Base-by-base conservation (phyloP, 2,329 filamentous ascomycete species). In the Ophiostoma sp. region DNA sequence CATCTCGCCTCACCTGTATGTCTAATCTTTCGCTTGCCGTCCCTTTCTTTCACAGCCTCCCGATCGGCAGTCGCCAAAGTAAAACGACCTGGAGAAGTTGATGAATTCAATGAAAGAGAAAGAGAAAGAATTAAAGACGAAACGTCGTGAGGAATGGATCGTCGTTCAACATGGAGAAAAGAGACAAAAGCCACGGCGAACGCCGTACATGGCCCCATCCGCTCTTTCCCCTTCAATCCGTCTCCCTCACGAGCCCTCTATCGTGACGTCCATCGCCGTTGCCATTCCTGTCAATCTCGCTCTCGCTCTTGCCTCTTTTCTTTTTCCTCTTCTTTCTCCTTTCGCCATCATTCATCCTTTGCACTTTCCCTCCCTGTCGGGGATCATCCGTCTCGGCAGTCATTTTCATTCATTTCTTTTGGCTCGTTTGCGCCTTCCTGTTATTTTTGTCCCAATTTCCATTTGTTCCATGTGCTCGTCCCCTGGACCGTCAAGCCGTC, bases 51-150 rank as follows among this genome's bases (percentile, higher is more conserved):
- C 39, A 63, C 57, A 36, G 64, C 64, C 64, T 48, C 64, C 22
- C 25, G 64, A 68, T 68, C 64, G 64, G 64, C 64, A 68, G 25
- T 12, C 50, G n/a, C n/a, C n/a, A n/a, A n/a, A n/a, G n/a, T n/a
- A n/a, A n/a, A n/a, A n/a, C n/a, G n/a, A n/a, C n/a, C n/a, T n/a
- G n/a, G n/a, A n/a, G n/a, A n/a, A n/a, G n/a, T n/a, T n/a, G n/a
- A n/a, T n/a, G n/a, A n/a, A n/a, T n/a, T n/a, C 5, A 55, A 55
- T 7, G 6, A 7, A 4, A 15, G 1, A 55, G 8, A 42, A 1
- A 48, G 64, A 50, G 42, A 68, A 15, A 68, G 17, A 68, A 45
- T 22, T 25, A 5, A 39, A 25, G 17, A n/a, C 39, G 42, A 68
- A 50, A 63, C 70, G 33, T 28, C 36, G 61, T 19, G 12, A 45